These are phyloP conservation scores for Mucor mucedo DNA, from an alignment of 371 early-diverging fungal genomes.

Conservation along the genomic window DNA sequence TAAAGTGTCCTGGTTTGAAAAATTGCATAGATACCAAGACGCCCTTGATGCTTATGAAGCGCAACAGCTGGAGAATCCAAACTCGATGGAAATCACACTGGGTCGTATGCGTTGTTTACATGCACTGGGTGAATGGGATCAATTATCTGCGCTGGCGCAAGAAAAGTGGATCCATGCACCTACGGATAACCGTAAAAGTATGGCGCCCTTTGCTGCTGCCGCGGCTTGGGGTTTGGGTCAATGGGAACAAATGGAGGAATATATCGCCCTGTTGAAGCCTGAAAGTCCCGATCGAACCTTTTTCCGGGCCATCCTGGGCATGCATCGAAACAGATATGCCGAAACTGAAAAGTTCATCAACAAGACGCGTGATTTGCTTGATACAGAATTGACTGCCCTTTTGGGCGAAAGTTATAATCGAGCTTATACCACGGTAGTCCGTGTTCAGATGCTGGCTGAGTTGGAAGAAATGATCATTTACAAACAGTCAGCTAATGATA, in stretches of 20 bases:
- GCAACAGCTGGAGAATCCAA: constrained; percentile 80
- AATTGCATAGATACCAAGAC: constrained; percentile 94
- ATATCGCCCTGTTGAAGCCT: constrained; percentile 80
- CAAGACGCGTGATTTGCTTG: constrained; percentile 85
- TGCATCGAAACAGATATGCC: constrained; percentile 81
- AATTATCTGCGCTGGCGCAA: constrained; percentile 79
- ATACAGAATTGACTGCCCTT: constrained; percentile 88
- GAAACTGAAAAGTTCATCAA: constrained; percentile 82
- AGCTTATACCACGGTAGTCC: constrained; percentile 87
- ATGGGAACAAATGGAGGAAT: constrained; percentile 92
- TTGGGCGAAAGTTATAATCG: constrained; percentile 95
- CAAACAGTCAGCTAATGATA: constrained; percentile 83
- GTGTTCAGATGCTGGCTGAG: constrained; percentile 97
- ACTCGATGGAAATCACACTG: constrained; percentile 73
- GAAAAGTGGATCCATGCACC: constrained; percentile 80
- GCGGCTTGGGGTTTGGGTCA: constrained; percentile 95
- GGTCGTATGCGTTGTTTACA: constrained; percentile 95
- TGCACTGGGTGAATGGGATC: constrained; percentile 94
- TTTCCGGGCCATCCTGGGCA: constrained; percentile 86
- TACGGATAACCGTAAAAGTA: constrained; percentile 59
- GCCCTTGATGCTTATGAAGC: constrained; percentile 89
- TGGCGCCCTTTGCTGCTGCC: constrained; percentile 93
- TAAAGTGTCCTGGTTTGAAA: constrained; percentile 94
- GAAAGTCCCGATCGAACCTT: constrained; percentile 77
- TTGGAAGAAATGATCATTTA: constrained; percentile 95